Percentiles rank a stretch among this genome's conserved stretches.
Evolutionary conservation across 768 basidiomycete species (phyloP).

Genomic region (Mycena pura): DNA sequence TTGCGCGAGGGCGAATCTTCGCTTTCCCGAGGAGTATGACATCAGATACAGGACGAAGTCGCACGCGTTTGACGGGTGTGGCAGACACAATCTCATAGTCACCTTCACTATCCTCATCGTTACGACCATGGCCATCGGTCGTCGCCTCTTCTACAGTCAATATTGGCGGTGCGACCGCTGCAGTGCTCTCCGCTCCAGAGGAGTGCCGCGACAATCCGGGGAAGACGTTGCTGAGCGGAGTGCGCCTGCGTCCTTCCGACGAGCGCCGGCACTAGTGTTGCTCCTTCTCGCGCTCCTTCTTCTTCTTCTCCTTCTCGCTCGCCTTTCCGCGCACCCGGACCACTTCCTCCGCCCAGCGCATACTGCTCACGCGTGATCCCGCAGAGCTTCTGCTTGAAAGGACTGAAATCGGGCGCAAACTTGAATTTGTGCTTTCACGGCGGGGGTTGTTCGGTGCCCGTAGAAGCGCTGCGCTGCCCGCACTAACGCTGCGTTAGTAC

Average conservation of each 20-base stretch:
- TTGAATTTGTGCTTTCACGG: conserved; percentile 33
- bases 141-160: conserved; percentile 61
- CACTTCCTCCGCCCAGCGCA: conserved; percentile 44
- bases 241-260: conserved; percentile 60
- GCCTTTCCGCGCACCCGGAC: conserved; percentile 35
- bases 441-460: background rate
- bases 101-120: conserved; percentile 27
- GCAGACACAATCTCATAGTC: conserved; percentile 24
- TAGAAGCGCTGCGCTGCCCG: conserved; percentile 11
- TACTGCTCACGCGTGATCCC: conserved; percentile 54
- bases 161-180: conserved; percentile 24
- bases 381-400: conserved; percentile 49
- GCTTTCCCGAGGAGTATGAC: background rate
- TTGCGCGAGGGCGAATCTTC: conserved; percentile 58
- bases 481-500: conserved; percentile 32
- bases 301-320: conserved; percentile 33
- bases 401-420: conserved; percentile 36
- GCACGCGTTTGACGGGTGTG: conserved; percentile 54
- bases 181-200: conserved; percentile 17
- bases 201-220: conserved; percentile 44
- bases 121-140: conserved; percentile 52
- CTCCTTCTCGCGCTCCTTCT: conserved; percentile 24
- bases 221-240: conserved; percentile 66
- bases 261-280: conserved; percentile 52
- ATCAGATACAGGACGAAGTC: conserved; percentile 71